phyloP scores from a whole-genome alignment of 2,329 filamentous ascomycete species.

The Alternaria triticina region DNA sequence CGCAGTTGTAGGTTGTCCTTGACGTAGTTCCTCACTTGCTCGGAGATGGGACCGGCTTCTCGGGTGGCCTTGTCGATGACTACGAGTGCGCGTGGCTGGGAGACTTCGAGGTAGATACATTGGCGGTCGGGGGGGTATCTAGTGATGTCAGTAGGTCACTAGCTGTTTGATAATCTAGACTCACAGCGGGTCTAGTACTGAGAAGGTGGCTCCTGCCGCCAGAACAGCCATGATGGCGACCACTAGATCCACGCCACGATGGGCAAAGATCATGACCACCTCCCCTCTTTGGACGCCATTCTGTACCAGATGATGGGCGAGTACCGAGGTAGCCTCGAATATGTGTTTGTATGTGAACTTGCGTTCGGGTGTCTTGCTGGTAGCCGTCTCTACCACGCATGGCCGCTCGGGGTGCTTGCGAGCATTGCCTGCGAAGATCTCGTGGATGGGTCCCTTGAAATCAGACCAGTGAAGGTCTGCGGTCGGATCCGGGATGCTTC shows the following conservation, averaged over 20 bases:
- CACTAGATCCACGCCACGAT: constrained; percentile 79
- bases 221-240: constrained; percentile 79
- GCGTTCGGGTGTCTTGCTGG: constrained; percentile 61
- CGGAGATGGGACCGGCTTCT: constrained; percentile 69
- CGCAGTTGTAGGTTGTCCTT: constrained; percentile 74
- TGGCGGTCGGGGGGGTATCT: constrained; percentile 81
- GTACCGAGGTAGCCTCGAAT: constrained; percentile 78
- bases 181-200: constrained; percentile 76
- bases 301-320: constrained; percentile 79
- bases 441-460: constrained; percentile 71
- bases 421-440: constrained; percentile 72
- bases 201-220: constrained; percentile 65
- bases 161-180: constrained; percentile 37
- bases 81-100: constrained; percentile 74
- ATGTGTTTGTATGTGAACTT: constrained; percentile 86
- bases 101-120: constrained; percentile 81
- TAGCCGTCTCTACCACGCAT: constrained; percentile 72
- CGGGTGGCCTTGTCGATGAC: constrained; percentile 74
- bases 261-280: constrained; percentile 90
- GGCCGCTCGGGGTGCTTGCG: constrained; percentile 69
- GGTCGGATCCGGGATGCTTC: constrained; percentile 67
- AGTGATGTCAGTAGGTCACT: constrained; percentile 28
- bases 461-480: constrained; percentile 71
- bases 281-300: constrained; percentile 78
- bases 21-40: constrained; percentile 71